A percentile compares a stretch with the other conserved stretches of the same genome.
Evolutionary conservation across 106 monocot species (phyloP).

Genomic region (Allium sativum): DNA sequence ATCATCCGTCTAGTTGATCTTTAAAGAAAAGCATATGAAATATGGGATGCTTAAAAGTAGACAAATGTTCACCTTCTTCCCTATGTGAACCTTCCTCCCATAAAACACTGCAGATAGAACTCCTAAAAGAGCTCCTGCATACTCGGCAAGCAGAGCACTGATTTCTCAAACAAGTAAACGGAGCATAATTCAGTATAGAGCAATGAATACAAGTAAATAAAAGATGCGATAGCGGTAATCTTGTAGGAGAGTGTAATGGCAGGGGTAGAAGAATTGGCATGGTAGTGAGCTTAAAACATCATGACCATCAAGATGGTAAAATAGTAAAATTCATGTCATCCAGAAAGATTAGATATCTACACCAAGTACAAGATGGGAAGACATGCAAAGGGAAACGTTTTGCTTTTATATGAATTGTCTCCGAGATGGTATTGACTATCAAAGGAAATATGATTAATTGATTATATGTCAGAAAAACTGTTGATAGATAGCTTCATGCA

Average conservation of each 20-base stretch:
- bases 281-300: too few relatives aligned
- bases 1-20: background rate
- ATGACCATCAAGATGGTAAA: too few relatives aligned
- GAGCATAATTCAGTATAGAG: conserved; percentile 14
- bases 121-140: conserved; percentile 90
- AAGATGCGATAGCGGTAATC: too few relatives aligned
- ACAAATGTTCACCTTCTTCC: conserved; percentile 66
- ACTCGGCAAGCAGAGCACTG: conserved; percentile 84
- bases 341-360: background rate
- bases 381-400: too few relatives aligned
- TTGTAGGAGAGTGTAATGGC: too few relatives aligned
- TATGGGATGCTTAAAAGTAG: background rate
- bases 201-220: too few relatives aligned
- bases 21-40: background rate
- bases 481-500: background rate
- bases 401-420: too few relatives aligned
- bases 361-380: too few relatives aligned
- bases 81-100: conserved; percentile 61
- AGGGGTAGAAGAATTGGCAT: too few relatives aligned
- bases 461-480: background rate
- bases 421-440: too few relatives aligned
- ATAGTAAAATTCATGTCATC: background rate
- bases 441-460: too few relatives aligned
- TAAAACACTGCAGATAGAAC: conserved; percentile 84
- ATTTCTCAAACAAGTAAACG: conserved; percentile 23